phyloP scores from a whole-genome alignment of 1,284 basidiomycete genomes.

The Pyrrhoderma noxium region DNA sequence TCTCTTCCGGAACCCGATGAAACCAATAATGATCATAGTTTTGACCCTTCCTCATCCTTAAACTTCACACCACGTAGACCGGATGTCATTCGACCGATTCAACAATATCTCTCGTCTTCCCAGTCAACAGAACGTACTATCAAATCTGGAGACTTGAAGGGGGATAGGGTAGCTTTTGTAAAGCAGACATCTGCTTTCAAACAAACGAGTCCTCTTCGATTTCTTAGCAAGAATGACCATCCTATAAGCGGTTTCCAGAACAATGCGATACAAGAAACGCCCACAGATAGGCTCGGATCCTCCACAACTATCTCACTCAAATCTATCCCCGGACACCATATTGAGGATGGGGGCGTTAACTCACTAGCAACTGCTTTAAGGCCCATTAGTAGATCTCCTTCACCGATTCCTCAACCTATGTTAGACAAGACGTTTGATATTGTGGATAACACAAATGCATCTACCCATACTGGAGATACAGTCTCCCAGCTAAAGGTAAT shows the following conservation, averaged over 20 bases:
- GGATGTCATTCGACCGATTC: neutral
- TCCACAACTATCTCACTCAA: too few relatives aligned
- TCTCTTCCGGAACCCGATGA: slow-evolving; percentile 64
- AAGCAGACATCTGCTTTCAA: neutral
- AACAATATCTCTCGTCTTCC: neutral
- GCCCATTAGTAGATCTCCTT: slow-evolving; percentile 49
- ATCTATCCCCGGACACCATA: too few relatives aligned
- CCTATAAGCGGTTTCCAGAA: too few relatives aligned
- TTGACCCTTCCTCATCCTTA: neutral
- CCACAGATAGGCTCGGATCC: too few relatives aligned
- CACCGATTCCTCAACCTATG: slow-evolving; percentile 36
- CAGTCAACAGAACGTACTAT: too few relatives aligned
- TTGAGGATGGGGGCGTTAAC: slow-evolving; percentile 32
- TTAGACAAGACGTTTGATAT: slow-evolving; percentile 33
- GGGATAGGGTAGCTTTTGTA: neutral
- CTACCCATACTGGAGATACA: neutral
- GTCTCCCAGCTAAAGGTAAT: slow-evolving; percentile 35
- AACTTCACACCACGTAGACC: neutral
- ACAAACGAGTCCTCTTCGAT: neutral
- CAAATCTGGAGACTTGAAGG: too few relatives aligned
- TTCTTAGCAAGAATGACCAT: too few relatives aligned
- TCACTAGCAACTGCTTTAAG: slow-evolving; percentile 55
- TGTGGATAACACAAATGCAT: slow-evolving; percentile 34
- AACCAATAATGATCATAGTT: slow-evolving; percentile 31
- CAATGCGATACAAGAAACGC: too few relatives aligned